A percentile compares a stretch with the other conserved stretches of the same genome.
Evolutionary conservation across 495 filamentous ascomycete genomes (phyloP).

Genomic region (Bathelium albidoporum): DNA sequence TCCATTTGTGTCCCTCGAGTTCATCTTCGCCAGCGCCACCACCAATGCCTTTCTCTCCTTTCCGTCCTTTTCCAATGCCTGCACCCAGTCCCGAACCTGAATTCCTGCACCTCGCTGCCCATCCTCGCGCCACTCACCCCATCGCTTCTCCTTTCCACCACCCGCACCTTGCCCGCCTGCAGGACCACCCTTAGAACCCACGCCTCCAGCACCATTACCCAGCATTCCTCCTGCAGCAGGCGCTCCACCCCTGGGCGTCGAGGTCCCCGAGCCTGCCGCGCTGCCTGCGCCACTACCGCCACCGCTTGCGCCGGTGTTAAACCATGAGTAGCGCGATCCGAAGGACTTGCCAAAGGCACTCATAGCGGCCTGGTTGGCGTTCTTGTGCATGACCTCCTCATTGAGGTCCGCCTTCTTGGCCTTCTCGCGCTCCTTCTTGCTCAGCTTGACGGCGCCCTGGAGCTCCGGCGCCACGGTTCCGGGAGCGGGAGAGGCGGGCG

Average conservation of each 20-base stretch:
- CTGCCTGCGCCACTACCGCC: background rate
- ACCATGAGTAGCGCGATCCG: conserved; percentile 30
- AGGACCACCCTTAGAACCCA: background rate
- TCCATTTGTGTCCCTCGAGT: conserved; percentile 19
- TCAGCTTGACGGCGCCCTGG: conserved; percentile 28
- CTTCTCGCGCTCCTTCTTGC: conserved; percentile 48
- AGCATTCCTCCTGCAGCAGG: background rate
- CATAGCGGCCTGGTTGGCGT: conserved; percentile 27
- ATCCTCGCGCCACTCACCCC: conserved; percentile 56
- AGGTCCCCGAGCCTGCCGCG: conserved; percentile 14
- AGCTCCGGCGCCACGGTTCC: conserved; percentile 31
- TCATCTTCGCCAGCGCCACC: conserved; percentile 43
- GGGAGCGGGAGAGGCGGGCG: conserved; percentile 31
- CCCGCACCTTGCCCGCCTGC: background rate
- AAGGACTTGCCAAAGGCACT: conserved; percentile 25
- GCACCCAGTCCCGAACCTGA: conserved; percentile 60
- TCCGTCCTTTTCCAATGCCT: conserved; percentile 52
- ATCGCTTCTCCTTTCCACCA: conserved; percentile 9
- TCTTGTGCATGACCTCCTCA: conserved; percentile 22
- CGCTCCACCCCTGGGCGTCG: conserved; percentile 15
- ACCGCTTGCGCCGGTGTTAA: conserved; percentile 20
- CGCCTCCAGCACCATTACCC: background rate
- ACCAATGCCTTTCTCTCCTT: conserved; percentile 45
- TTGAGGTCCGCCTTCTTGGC: conserved; percentile 40
- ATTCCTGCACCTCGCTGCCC: conserved; percentile 50